Base-by-base conservation (phyloP, 78 protist genomes). In the Dictyostelium discoideum region DNA sequence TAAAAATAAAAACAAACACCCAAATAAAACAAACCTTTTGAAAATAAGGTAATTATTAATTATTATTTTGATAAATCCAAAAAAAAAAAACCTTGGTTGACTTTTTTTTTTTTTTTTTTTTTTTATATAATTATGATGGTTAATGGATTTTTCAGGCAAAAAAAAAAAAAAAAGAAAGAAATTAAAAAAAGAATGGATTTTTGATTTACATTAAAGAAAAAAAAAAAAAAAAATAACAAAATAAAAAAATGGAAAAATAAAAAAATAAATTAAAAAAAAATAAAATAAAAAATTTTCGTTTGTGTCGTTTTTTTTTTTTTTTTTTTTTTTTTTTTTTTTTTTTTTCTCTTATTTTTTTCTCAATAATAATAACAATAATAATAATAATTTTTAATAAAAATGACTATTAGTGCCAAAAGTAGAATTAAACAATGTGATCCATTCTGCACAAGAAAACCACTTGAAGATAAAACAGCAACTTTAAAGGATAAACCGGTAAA, bases 381-480 rank as follows among this genome's bases (percentile, higher is more conserved):
- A 32, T 32, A 32, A 32, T 32, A 32, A 32, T 32, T 32, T 48
- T 48, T 13, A 13, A 29, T 3, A 39, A 63, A 24, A 14, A 79
- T 87, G 85, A 54, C 85, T 26, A 63, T 79, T 5, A 39, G 63
- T 11, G 29, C 85, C 24, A 89, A 81, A 32, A 18, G 67, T 29
- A 78, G 54, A 81, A 9, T 89, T 10, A 89, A 89, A 11, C 67
- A 20, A 80, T 81, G 87, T 32, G 94, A 89, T 81, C 94, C 94
- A 65, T 78, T 57, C 81, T 89, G 86, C 22, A 89, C 60, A 18
- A 63, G 94, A 65, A 81, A 89, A 20, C 84, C 82, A 24, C 16
- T 89, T 18, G 50, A 24, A 9, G 84, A 89, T 67, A 50, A 22
- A 10, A 11, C 48, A 2, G 20, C 78, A 44, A 29, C 60, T 7